A percentile compares a stretch with the other conserved stretches of the same genome.
These are phyloP conservation scores for Zychaea mexicana DNA, from an alignment of 371 early-diverging fungal species.

Conservation along the genomic window DNA sequence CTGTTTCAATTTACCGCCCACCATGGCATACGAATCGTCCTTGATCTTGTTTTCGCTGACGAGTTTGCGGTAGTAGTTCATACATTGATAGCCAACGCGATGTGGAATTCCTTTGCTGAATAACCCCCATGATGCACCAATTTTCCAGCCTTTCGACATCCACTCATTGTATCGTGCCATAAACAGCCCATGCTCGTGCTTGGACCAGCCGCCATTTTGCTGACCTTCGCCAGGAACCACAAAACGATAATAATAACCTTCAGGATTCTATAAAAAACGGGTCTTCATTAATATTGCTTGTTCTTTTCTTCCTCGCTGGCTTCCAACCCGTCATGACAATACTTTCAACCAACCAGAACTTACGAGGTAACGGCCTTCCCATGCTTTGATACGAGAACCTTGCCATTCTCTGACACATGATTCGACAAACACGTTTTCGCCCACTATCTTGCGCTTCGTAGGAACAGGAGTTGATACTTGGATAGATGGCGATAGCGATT, in stretches of 20 bases:
- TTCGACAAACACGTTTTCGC: conserved; percentile 59
- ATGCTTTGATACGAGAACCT: conserved; percentile 60
- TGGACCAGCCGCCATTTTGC: conserved; percentile 58
- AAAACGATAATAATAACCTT: conserved; percentile 76
- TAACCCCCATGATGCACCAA: conserved; percentile 64
- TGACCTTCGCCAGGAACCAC: conserved; percentile 63
- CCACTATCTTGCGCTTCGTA: conserved; percentile 25
- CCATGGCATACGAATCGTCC: conserved; percentile 53
- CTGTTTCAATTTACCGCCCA: conserved; percentile 57
- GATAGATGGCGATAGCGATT: neutral
- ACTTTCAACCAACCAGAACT: neutral
- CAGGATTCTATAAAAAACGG: conserved; percentile 40
- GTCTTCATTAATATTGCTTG: neutral
- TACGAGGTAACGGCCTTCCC: conserved; percentile 54
- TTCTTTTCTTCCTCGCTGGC: neutral
- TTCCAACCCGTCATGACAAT: neutral
- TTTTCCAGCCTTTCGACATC: conserved; percentile 47
- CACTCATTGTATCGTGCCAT: conserved; percentile 61
- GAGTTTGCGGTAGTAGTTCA: conserved; percentile 60
- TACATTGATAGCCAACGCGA: conserved; percentile 69
- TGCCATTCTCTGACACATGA: conserved; percentile 61
- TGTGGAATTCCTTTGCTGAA: conserved; percentile 61
- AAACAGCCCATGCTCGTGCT: conserved; percentile 49
- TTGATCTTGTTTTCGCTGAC: conserved; percentile 47
- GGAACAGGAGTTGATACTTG: conserved; percentile 5